Evolutionary conservation across 305 asterid species (phyloP).

Genomic region (Fraxinus latifolia): DNA sequence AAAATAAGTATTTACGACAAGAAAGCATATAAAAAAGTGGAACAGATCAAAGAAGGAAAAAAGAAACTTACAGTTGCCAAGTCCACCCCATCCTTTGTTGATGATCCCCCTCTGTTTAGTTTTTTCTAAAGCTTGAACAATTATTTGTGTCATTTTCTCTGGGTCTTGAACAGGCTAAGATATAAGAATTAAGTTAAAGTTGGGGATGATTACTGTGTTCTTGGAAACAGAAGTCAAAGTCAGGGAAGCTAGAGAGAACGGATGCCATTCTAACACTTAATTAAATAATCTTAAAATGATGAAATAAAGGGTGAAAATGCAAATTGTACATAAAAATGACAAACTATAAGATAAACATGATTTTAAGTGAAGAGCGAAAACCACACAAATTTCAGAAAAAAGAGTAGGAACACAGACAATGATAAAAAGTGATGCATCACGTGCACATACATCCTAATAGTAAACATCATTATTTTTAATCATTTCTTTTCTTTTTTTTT

Average conservation of each 20-base stretch:
- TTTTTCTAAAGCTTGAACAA: conserved; percentile 71
- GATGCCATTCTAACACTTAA: neutral
- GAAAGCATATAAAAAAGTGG: neutral
- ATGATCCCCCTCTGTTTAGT: conserved; percentile 89
- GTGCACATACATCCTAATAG: neutral
- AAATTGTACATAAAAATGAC: neutral
- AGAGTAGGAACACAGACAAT: neutral
- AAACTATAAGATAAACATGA: neutral
- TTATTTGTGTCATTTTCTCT: conserved; percentile 79
- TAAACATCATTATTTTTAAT: neutral
- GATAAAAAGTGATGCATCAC: neutral
- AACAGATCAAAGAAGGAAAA: conserved; percentile 21
- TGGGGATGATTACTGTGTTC: neutral
- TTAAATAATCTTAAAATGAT: neutral
- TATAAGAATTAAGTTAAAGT: conserved; percentile 19
- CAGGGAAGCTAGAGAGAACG: conserved; percentile 8
- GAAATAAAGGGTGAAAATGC: neutral
- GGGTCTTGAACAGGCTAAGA: conserved; percentile 95
- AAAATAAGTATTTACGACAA: neutral
- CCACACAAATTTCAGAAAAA: neutral
- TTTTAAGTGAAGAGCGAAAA: neutral
- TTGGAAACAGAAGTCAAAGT: conserved; percentile 2
- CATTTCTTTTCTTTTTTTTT: neutral
- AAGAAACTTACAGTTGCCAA: conserved; percentile 78
- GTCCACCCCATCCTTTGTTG: conserved; percentile 99